Base-by-base conservation (phyloP, 345 rosid genomes). In the Physaria fendleri region DNA sequence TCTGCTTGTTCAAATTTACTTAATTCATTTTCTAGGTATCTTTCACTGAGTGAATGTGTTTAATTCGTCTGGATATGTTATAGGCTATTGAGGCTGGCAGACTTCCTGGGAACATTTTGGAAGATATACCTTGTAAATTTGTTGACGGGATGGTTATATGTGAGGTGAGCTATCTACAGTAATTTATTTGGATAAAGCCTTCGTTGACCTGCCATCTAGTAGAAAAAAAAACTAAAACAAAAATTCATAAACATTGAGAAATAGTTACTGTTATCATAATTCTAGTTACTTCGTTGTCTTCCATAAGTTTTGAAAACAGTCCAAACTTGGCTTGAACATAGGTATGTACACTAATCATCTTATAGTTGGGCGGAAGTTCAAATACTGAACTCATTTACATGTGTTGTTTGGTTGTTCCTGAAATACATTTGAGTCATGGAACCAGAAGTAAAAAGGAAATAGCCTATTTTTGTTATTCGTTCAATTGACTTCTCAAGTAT, bases 61-160 rank as follows among this genome's bases (percentile, higher is more conserved):
- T 3, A 18, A 25, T 51, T 42, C 6, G 17, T n/a, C 24, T 65
- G 56, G 21, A 28, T 52, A 22, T 44, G 34, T 45, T 66, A 64
- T 24, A 94, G 99, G 97, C 93, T 52, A 80, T 94, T 76, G 97
- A 90, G 56, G 85, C 87, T 71, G 97, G 97, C 12, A 78, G 78
- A 69, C 77, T 94, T 61, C 99, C 96, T 52, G 82, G 85, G 64
- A 97, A 90, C 72, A 58, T 83, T 69, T 71, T 82, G 77, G 95
- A 79, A 58, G 88, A 77, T 60, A 71, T 87, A 67, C 90, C 87
- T 9, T 84, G 80, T 85, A 84, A 83, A 72, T 94, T 74, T 59
- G 59, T 78, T 65, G 80, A 82, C 64, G 97, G 99, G 56, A 71
- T 81, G 20, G 72, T 93, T 42, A 38, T 76, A 43, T 93, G 99